Evolutionary conservation across 768 basidiomycete genomes (phyloP).

Genomic region (Pholiota microspora): DNA sequence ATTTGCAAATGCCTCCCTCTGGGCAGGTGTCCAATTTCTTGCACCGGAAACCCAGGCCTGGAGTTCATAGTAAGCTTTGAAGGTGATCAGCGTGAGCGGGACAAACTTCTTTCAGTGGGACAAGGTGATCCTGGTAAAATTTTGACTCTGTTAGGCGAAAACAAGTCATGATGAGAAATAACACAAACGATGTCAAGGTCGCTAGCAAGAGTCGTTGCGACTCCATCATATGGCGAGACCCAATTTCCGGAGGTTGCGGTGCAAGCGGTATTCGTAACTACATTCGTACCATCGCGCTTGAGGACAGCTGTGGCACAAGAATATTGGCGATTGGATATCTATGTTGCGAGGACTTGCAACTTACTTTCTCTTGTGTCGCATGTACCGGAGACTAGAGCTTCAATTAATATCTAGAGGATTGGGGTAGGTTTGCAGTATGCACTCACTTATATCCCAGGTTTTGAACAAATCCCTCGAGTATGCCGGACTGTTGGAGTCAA

Average conservation of each 20-base stretch:
- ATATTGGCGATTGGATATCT: background rate
- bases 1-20: conserved; percentile 51
- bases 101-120: conserved; percentile 48
- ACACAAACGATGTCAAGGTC: conserved; percentile 46
- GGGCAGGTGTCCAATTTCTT: conserved; percentile 45
- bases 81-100: no score
- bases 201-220: conserved; percentile 39
- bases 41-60: conserved; percentile 56
- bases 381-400: conserved; percentile 38
- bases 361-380: conserved; percentile 51
- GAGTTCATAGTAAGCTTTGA: no score
- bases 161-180: background rate
- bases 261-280: conserved; percentile 39
- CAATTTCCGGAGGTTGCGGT: conserved; percentile 41
- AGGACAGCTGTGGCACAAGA: conserved; percentile 31
- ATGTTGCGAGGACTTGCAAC: conserved; percentile 6
- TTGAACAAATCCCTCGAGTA: conserved; percentile 40
- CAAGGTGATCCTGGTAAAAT: conserved; percentile 41
- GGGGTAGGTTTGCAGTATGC: background rate
- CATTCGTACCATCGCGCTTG: conserved; percentile 40
- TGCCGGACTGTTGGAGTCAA: conserved; percentile 39
- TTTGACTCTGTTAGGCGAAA: background rate
- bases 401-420: background rate
- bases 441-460: conserved; percentile 46
- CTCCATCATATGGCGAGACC: conserved; percentile 49